Percentiles rank a stretch among this genome's conserved stretches.
Conservation (phyloP, 495 filamentous ascomycete genomes). For the Tuber aestivum region DNA sequence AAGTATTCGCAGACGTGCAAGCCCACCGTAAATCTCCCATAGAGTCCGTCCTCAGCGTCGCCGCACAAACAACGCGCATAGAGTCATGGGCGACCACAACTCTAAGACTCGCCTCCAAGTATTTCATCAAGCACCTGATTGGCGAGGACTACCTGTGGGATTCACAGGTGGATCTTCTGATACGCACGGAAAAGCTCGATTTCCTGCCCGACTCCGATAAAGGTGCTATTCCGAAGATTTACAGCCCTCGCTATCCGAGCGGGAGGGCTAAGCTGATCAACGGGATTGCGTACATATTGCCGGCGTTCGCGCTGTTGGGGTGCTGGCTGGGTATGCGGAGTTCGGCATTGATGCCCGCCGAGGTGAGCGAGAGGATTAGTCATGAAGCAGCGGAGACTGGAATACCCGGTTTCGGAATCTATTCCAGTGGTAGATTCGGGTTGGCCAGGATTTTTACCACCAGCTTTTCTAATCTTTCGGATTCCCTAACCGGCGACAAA, state of each 20-base stretch:
- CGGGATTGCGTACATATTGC: not conserved
- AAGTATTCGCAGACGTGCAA: not conserved
- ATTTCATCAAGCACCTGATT: not conserved
- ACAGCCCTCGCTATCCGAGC: not conserved
- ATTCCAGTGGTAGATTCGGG: constrained; percentile 4
- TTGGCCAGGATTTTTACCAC: constrained; percentile 7
- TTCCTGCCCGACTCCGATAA: not conserved
- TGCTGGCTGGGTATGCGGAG: not conserved
- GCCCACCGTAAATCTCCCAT: constrained; percentile 10
- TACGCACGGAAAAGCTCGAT: not conserved
- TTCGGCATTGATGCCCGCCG: not conserved
- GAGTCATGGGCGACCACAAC: constrained; percentile 16
- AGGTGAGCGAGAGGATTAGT: not conserved
- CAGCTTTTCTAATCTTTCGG: not conserved
- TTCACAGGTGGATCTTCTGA: not conserved
- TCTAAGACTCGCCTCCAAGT: not conserved
- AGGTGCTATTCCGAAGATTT: not conserved
- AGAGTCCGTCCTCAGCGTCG: not conserved
- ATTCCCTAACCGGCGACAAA: not conserved
- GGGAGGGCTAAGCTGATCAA: not conserved
- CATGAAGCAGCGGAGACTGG: not conserved
- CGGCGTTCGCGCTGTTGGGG: not conserved
- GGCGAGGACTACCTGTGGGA: not conserved
- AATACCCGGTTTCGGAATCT: constrained; percentile 6
- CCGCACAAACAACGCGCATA: constrained; percentile 10